Conservation (phyloP, 1,284 basidiomycete genomes). For the Irpex sp. region DNA sequence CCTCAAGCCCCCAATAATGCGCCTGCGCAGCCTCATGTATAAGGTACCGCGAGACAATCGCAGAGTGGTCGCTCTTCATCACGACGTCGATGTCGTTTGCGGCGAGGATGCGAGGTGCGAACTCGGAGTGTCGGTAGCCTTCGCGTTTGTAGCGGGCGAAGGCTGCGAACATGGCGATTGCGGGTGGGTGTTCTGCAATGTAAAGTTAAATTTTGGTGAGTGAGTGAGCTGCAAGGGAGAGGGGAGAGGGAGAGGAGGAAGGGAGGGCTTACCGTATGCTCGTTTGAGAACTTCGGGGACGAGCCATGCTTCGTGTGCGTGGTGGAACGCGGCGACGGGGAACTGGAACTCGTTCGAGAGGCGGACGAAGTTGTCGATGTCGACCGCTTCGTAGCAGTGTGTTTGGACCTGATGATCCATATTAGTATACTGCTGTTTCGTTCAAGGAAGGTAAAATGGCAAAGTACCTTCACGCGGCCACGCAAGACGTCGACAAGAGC, state of each 20-base stretch:
- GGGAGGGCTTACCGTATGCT: conserved; percentile 44
- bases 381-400: conserved; percentile 80
- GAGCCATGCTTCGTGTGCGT: conserved; percentile 57
- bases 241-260: too few relatives aligned
- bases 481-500: conserved; percentile 79
- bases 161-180: conserved; percentile 56
- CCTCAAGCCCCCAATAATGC: conserved; percentile 52
- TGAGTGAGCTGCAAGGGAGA: neutral
- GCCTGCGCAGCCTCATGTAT: conserved; percentile 71
- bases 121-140: conserved; percentile 75
- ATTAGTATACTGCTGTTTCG: neutral
- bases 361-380: conserved; percentile 69
- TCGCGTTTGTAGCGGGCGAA: conserved; percentile 68
- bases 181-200: conserved; percentile 37
- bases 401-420: conserved; percentile 41
- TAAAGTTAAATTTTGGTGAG: neutral
- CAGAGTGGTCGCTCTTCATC: conserved; percentile 76
- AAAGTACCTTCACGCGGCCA: conserved; percentile 60
- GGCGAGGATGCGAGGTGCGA: conserved; percentile 70
- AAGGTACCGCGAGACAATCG: conserved; percentile 60
- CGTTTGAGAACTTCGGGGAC: conserved; percentile 52
- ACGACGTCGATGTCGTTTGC: conserved; percentile 64
- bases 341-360: conserved; percentile 47
- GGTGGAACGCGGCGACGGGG: conserved; percentile 50
- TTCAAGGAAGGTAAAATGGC: neutral